Base-by-base conservation (phyloP, 176 grass and related monocot species). In the Carex littledalei region DNA sequence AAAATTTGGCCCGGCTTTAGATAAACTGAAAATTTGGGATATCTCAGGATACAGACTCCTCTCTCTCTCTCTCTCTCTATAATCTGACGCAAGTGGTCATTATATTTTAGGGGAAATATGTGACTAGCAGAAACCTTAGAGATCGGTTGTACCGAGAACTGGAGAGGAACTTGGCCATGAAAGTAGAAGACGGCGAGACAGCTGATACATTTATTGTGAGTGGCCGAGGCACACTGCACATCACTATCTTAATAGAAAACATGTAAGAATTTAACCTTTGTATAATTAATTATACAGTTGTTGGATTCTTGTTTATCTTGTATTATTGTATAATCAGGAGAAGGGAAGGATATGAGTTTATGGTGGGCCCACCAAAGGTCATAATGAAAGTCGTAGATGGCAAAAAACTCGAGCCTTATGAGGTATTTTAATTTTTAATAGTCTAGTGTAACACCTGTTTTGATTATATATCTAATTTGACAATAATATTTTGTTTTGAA, bases 331-430 rank as follows among this genome's bases (percentile, higher is more conserved):
- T 85, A 65, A 88, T 56, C 88, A 98, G 95, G 95, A 84, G 95
- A 89, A 94, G 95, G 79, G 95, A 98, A 93, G 95, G 93, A 85
- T 98, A 87, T 74, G 95, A 98, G 71, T 98, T 98, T 90, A 98
- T 98, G 95, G 94, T 98, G 80, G 95, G 95, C 78, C 93, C 95
- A 63, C 95, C 95, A 56, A 98, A 98, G 85, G 95, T 98, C 85
- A 98, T 98, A 60, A 98, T 95, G 84, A 98, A 98, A 91, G 87
- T 49, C 5, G 83, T 98, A 47, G 80, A 94, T 86, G 93, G 88
- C 67, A 93, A 95, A 72, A 26, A 86, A 57, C 89, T 90, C 43
- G 95, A 95, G 81, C 95, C 95, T 56, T 98, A 94, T 77, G 95
- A 98, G 93, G 95, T 98, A 63, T 45, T 53, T 67, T 21, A 18